Conservation (phyloP, 2,329 filamentous ascomycete genomes). For the Pezicula carpinea region DNA sequence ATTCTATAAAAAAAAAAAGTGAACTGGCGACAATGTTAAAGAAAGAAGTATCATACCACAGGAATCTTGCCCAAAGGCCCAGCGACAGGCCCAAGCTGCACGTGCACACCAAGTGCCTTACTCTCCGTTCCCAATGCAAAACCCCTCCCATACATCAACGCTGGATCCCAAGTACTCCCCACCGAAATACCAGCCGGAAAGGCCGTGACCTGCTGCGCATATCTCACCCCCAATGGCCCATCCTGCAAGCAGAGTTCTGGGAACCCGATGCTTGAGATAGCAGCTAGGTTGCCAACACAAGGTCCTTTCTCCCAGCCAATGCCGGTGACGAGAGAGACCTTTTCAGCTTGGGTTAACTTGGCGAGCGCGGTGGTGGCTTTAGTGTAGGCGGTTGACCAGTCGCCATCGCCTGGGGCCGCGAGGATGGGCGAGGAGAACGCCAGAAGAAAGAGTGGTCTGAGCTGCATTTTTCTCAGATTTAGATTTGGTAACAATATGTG, state of each 20-base stretch:
- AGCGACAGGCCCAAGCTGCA: slow-evolving; percentile 70
- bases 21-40: background rate
- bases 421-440: slow-evolving; percentile 11
- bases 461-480: slow-evolving; percentile 8
- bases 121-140: slow-evolving; percentile 65
- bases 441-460: slow-evolving; percentile 9
- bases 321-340: slow-evolving; percentile 73
- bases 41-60: slow-evolving; percentile 8
- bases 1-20: slow-evolving; percentile 17
- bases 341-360: slow-evolving; percentile 68
- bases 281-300: slow-evolving; percentile 59
- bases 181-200: slow-evolving; percentile 78
- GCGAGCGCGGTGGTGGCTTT: slow-evolving; percentile 63
- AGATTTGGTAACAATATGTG: background rate
- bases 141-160: slow-evolving; percentile 68
- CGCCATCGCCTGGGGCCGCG: slow-evolving; percentile 17
- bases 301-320: slow-evolving; percentile 68
- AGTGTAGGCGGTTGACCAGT: slow-evolving; percentile 64
- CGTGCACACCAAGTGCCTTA: slow-evolving; percentile 65
- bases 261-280: slow-evolving; percentile 57
- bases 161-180: slow-evolving; percentile 74
- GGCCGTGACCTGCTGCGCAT: slow-evolving; percentile 64
- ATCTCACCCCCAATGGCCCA: slow-evolving; percentile 72
- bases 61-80: slow-evolving; percentile 72
- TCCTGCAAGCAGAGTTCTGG: slow-evolving; percentile 76